Percentiles rank a stretch among this genome's conserved stretches.
These are phyloP conservation scores for Pueraria montana DNA, from an alignment of 306 rosid genomes.

Conservation along the genomic window DNA sequence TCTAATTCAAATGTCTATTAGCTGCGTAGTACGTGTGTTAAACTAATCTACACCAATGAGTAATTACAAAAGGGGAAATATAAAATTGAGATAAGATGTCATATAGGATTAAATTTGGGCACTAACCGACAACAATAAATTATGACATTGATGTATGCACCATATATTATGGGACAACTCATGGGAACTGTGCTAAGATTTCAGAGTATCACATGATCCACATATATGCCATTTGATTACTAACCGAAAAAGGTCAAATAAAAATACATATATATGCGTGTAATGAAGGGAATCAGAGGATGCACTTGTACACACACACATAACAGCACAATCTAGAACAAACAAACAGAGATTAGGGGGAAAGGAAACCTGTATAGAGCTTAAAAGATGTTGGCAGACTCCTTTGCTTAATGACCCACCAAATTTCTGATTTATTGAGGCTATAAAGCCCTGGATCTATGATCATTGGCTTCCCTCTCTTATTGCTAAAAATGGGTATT, in stretches of 20 bases:
- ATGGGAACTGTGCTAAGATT: constrained; percentile 19
- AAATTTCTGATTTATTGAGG: constrained; percentile 85
- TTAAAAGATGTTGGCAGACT: constrained; percentile 83
- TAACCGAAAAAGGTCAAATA: constrained; percentile 2
- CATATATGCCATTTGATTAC: not conserved
- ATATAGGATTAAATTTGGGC: not conserved
- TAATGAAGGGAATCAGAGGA: not conserved
- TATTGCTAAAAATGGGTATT: constrained; percentile 64
- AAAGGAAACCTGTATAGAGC: constrained; percentile 84
- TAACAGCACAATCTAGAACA: not conserved
- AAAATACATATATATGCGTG: not conserved
- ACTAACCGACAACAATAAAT: constrained; percentile 37
- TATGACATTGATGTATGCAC: constrained; percentile 44
- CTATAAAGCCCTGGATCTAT: constrained; percentile 91
- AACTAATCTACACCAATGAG: constrained; percentile 23
- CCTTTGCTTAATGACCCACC: constrained; percentile 91
- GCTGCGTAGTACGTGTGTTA: constrained; percentile 4
- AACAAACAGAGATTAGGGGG: constrained; percentile 16
- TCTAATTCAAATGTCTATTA: not conserved
- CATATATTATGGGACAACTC: constrained; percentile 35
- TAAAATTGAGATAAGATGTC: constrained; percentile 29
- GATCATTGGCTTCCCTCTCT: constrained; percentile 86
- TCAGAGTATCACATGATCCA: constrained; percentile 52
- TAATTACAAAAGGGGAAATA: not conserved
- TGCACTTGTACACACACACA: constrained; percentile 17